These are phyloP conservation scores for Cystobasidium sp. DNA, from an alignment of 1,284 basidiomycete species.

Conservation along the genomic window DNA sequence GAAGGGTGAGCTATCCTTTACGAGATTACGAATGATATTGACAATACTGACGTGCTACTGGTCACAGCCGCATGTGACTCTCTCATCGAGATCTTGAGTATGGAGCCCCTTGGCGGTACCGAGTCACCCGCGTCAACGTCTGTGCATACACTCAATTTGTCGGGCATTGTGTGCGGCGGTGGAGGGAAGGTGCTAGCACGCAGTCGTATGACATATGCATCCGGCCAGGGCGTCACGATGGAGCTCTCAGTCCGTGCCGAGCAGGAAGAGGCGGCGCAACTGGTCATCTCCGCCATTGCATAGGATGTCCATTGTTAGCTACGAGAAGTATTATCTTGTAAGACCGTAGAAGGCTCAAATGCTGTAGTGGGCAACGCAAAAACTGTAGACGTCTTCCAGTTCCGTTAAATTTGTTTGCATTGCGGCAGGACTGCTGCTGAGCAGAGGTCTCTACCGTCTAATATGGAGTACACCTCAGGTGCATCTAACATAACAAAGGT, in stretches of 20 bases:
- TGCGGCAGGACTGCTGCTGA: no score
- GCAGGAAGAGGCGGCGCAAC: conserved; percentile 77
- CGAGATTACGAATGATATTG: conserved; percentile 42
- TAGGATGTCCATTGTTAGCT: conserved; percentile 42
- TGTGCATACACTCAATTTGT: conserved; percentile 92
- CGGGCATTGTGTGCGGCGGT: conserved; percentile 84
- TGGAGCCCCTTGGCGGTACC: conserved; percentile 92
- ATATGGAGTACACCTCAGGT: no score
- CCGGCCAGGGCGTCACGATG: conserved; percentile 89
- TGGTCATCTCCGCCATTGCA: conserved; percentile 85
- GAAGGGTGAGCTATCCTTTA: conserved; percentile 68
- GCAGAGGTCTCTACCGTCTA: no score
- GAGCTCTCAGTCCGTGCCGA: conserved; percentile 93
- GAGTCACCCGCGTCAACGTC: conserved; percentile 75
- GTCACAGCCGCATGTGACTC: conserved; percentile 83
- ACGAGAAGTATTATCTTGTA: background rate
- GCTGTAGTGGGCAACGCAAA: no score
- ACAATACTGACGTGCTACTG: conserved; percentile 34
- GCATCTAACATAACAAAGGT: background rate
- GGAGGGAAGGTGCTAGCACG: conserved; percentile 91
- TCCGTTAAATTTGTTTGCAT: no score
- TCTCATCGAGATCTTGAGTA: conserved; percentile 89
- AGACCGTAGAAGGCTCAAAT: no score
- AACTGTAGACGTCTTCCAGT: no score
- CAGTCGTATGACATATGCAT: conserved; percentile 92